Conservation (phyloP, 1,139 yeast species). For the Debaryomyces nepalensis region DNA sequence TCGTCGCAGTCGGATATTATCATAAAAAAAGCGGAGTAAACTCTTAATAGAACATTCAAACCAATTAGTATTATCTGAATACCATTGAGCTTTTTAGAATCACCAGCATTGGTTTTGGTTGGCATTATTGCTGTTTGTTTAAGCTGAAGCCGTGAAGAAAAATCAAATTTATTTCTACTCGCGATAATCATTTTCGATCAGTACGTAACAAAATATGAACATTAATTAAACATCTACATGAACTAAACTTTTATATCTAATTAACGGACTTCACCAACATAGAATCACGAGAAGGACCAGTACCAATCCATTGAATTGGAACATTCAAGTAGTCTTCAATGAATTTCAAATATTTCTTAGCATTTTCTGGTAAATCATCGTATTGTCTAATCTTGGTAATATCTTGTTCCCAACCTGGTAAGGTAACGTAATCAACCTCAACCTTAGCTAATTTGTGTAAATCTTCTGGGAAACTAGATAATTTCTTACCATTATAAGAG, state of each 20-base stretch:
- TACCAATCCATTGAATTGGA: conserved; percentile 96
- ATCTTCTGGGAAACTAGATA: conserved; percentile 91
- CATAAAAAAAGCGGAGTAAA: conserved; percentile 56
- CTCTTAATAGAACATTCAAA: conserved; percentile 41
- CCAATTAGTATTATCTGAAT: conserved; percentile 22
- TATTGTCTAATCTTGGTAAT: conserved; percentile 73
- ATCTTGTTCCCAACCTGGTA: conserved; percentile 93
- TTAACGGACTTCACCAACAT: conserved; percentile 57
- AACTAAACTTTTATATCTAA: conserved; percentile 11
- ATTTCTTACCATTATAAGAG: conserved; percentile 71
- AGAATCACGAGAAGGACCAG: conserved; percentile 95
- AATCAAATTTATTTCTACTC: background rate
- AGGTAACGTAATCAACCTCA: conserved; percentile 85
- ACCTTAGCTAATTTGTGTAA: conserved; percentile 78
- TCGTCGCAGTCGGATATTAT: conserved; percentile 88
- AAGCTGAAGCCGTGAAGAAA: background rate
- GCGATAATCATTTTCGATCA: background rate
- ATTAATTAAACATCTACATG: conserved; percentile 6
- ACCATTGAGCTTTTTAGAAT: conserved; percentile 6
- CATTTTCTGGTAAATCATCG: conserved; percentile 84
- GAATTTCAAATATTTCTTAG: conserved; percentile 78
- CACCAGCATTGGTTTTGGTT: conserved; percentile 2
- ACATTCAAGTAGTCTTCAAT: conserved; percentile 84
- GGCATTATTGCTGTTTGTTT: conserved; percentile 1
- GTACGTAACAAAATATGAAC: conserved; percentile 1